Evolutionary conservation across 2,329 filamentous ascomycete species (phyloP), one percentile per base, ranked within the genome.

Genomic region (Colletotrichum camelliae): DNA sequence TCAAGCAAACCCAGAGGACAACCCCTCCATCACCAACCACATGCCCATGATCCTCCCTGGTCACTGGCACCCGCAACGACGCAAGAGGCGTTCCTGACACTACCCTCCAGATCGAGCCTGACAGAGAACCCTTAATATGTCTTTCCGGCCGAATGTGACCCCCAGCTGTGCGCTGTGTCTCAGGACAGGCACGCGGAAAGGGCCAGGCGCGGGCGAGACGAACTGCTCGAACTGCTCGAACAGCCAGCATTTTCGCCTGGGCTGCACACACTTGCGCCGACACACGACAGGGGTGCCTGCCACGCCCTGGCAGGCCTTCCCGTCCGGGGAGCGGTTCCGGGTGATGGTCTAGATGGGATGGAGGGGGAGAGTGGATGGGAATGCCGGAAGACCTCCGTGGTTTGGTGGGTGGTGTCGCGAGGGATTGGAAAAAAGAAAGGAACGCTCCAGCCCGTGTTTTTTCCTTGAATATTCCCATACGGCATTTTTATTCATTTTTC

Each of bases 41-140:
- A 9, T 15, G 27, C 52, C 52, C 52, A 7, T 43, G 27, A 29
- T 67, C 5, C 43, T 67, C 27, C 39, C 64, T 67, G 29, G 64
- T 43, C 43, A 29, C 62, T 73, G 61, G 35, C 70, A 64, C n/a
- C 60, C 61, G 39, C 39, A 43, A 55, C 72, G 68, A 75, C 68
- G 72, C 61, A 75, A 71, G 72, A 72, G 72, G 68, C 72, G 72
- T 72, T 72, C 52, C 72, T 62, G 68, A 62, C 52, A 57, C 61
- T 35, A 62, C 61, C 72, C 60, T 60, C 57, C 48, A 67, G 37
- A 27, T 43, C 52, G n/a, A 60, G 12, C 33, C 58, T 37, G 58
- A 65, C 67, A 16, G 55, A 33, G 39, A 73, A 73, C 37, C 66
- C 71, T 31, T 68, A 24, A 43, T 13, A 31, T 29, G n/a, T 39